Conservation (phyloP, 345 rosid species). For the Lagerstroemia speciosa region DNA sequence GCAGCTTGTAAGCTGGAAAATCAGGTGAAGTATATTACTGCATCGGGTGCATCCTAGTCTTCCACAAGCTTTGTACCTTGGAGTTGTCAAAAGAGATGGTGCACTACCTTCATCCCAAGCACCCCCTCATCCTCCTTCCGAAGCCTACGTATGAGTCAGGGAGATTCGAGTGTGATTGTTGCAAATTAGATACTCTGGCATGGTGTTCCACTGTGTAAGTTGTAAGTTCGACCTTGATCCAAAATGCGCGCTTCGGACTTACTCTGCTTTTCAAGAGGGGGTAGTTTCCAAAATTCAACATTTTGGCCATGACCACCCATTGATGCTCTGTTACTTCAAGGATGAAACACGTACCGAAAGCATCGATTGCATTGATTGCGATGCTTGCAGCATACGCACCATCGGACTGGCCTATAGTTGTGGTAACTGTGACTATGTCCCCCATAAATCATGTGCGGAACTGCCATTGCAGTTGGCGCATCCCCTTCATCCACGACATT, state of each 20-base stretch:
- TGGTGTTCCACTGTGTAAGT: background rate
- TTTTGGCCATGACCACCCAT: background rate
- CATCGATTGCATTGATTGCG: too few species aligned
- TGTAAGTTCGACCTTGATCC: background rate
- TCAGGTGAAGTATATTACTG: background rate
- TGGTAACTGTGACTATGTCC: background rate
- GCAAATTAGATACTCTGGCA: background rate
- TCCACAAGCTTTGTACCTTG: background rate
- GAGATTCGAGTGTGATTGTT: background rate
- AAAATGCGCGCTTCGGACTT: background rate
- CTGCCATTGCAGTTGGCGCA: background rate
- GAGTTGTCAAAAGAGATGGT: background rate
- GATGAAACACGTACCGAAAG: background rate
- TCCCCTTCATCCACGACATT: background rate
- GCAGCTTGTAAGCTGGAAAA: background rate
- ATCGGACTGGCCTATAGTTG: background rate
- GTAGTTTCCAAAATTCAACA: background rate
- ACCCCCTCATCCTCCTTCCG: background rate
- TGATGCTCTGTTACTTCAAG: background rate
- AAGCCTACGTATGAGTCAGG: background rate
- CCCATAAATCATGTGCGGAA: constrained; percentile 2
- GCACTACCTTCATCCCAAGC: background rate
- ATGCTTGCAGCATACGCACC: background rate
- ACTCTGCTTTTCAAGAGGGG: background rate
- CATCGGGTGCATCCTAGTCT: background rate